These are phyloP conservation scores for Pseudocercospora vitis DNA, from an alignment of 2,329 filamentous ascomycete genomes.

Conservation along the genomic window DNA sequence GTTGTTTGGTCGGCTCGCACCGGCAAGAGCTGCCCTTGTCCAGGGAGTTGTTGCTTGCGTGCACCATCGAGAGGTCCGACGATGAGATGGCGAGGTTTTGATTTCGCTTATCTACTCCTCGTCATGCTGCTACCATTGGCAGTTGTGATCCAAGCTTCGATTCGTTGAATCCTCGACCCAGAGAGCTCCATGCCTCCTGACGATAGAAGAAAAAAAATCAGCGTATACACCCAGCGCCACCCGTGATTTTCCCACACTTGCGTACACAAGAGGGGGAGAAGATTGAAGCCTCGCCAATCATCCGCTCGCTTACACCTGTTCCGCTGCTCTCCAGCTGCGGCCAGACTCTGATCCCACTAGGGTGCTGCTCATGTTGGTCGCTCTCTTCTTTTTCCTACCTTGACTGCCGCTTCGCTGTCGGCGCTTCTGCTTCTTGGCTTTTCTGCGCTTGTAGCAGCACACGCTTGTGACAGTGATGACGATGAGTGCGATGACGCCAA, in stretches of 20 bases:
- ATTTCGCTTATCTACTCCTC: slow-evolving; percentile 3
- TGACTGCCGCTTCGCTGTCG: slow-evolving; percentile 6
- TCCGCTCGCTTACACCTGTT: not conserved
- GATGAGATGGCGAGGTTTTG: no score
- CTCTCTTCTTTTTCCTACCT: slow-evolving; percentile 9
- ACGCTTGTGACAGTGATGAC: slow-evolving; percentile 6
- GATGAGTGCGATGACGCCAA: not conserved
- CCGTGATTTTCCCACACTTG: not conserved
- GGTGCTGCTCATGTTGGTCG: slow-evolving; percentile 5
- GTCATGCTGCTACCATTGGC: slow-evolving; percentile 5
- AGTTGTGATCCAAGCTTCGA: slow-evolving; percentile 3
- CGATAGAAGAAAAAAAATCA: not conserved
- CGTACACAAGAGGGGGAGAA: not conserved
- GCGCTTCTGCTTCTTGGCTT: slow-evolving; percentile 2
- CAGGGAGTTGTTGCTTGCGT: no score
- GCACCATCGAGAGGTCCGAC: no score
- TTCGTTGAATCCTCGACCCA: slow-evolving; percentile 1
- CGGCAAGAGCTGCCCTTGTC: no score
- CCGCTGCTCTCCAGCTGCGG: slow-evolving; percentile 3
- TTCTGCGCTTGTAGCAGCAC: slow-evolving; percentile 4
- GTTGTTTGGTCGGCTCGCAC: no score
- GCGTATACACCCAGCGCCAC: slow-evolving; percentile 2
- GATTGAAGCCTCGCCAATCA: slow-evolving; percentile 3
- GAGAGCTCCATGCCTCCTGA: slow-evolving; percentile 9
- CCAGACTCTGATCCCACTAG: slow-evolving; percentile 4